Evolutionary conservation across 371 early-diverging fungal species (phyloP).

Genomic region (Coemansia sp.): DNA sequence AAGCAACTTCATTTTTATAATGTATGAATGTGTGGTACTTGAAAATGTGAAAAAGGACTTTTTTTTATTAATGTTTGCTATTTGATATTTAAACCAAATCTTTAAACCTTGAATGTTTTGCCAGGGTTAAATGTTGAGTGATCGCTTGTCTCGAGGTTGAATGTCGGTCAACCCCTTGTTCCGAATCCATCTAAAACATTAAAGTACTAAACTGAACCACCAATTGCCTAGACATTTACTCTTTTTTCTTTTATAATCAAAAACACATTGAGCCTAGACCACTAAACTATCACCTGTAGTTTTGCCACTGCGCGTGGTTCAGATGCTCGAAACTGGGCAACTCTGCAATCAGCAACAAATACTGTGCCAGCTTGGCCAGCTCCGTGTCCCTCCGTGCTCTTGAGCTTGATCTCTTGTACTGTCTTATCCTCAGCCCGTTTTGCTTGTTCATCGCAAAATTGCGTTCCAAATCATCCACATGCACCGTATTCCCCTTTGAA

Average conservation of each 20-base stretch:
- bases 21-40: too few relatives aligned
- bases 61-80: too few relatives aligned
- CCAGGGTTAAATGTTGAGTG: too few relatives aligned
- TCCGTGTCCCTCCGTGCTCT: slow-evolving; percentile 54
- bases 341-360: slow-evolving; percentile 54
- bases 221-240: too few relatives aligned
- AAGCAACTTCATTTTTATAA: too few relatives aligned
- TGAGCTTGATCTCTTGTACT: slow-evolving; percentile 57
- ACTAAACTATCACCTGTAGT: neutral
- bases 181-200: too few relatives aligned
- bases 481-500: slow-evolving; percentile 56
- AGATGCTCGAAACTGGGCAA: slow-evolving; percentile 53
- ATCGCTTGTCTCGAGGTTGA: too few relatives aligned
- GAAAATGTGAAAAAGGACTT: neutral
- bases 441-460: slow-evolving; percentile 59
- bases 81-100: too few relatives aligned
- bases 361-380: slow-evolving; percentile 55
- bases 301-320: slow-evolving; percentile 52
- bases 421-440: slow-evolving; percentile 60
- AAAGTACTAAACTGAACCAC: too few relatives aligned
- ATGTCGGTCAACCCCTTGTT: too few relatives aligned
- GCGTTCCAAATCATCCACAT: slow-evolving; percentile 61
- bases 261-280: neutral
- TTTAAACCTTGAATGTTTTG: too few relatives aligned
- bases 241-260: neutral